Conservation (phyloP, 2,329 filamentous ascomycete genomes). For the Penicillium psychrosexuale region DNA sequence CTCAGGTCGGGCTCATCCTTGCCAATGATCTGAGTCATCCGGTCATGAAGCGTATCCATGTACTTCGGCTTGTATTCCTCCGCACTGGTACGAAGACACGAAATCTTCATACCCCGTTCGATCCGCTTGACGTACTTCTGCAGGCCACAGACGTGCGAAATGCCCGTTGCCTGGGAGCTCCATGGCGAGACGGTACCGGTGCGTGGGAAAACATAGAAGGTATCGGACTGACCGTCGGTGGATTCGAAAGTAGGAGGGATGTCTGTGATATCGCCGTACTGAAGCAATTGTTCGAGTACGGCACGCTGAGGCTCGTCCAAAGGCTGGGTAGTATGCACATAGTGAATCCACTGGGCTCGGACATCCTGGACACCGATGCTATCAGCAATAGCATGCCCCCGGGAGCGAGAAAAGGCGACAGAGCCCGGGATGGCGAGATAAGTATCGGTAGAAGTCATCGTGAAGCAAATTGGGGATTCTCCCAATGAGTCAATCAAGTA, state of each 20-base stretch:
- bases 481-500: constrained; percentile 10
- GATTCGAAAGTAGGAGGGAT: constrained; percentile 43
- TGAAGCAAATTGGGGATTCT: constrained; percentile 15
- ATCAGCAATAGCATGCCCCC: constrained; percentile 42
- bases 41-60: constrained; percentile 72
- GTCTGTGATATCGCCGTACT: constrained; percentile 58
- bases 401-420: constrained; percentile 47
- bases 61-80: constrained; percentile 56
- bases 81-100: constrained; percentile 58
- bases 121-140: constrained; percentile 70
- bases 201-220: constrained; percentile 74
- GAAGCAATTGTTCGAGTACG: constrained; percentile 58
- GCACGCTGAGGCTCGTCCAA: constrained; percentile 48
- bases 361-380: constrained; percentile 45
- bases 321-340: constrained; percentile 58
- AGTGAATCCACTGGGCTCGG: constrained; percentile 56
- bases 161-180: constrained; percentile 94
- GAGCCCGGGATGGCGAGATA: constrained; percentile 41
- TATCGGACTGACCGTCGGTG: constrained; percentile 51
- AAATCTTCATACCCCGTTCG: constrained; percentile 79
- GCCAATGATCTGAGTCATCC: constrained; percentile 88
- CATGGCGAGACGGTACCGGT: constrained; percentile 85
- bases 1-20: constrained; percentile 65
- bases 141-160: constrained; percentile 86
- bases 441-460: constrained; percentile 35